Evolutionary conservation across 345 rosid genomes (phyloP).

Genomic region (Salix arbutifolia): DNA sequence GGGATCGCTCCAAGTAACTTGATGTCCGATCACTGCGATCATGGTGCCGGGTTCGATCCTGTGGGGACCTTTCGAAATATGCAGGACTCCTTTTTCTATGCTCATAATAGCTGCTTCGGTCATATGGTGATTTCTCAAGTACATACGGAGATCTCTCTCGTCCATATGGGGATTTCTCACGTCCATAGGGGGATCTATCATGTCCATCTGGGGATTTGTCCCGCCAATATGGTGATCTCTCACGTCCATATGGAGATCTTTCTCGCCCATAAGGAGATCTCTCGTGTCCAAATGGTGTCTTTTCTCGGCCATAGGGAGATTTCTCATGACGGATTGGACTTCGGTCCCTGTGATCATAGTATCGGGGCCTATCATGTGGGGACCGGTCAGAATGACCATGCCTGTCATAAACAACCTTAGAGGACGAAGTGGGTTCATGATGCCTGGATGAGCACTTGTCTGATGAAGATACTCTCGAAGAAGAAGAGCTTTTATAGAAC

Average conservation of each 20-base stretch:
- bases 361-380: constrained; percentile 62
- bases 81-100: constrained; percentile 76
- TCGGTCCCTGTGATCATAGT: constrained; percentile 60
- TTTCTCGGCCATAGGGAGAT: constrained; percentile 26
- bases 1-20: constrained; percentile 53
- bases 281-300: constrained; percentile 11
- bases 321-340: constrained; percentile 62
- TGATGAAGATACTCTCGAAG: constrained; percentile 45
- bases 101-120: constrained; percentile 58
- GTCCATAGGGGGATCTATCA: constrained; percentile 21
- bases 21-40: constrained; percentile 68
- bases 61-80: constrained; percentile 58
- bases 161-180: constrained; percentile 32
- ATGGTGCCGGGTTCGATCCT: constrained; percentile 44
- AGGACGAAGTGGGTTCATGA: constrained; percentile 60
- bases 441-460: constrained; percentile 76
- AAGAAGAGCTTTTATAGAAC: constrained; percentile 54
- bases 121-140: constrained; percentile 72
- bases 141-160: constrained; percentile 45
- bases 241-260: constrained; percentile 25
- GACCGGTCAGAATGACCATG: constrained; percentile 69
- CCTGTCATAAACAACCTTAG: constrained; percentile 67
- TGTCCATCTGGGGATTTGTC: constrained; percentile 22
- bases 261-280: constrained; percentile 38
- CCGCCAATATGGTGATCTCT: constrained; percentile 10